phyloP scores from a whole-genome alignment of 2,329 filamentous ascomycete genomes.

The Chaetomium sp. region DNA sequence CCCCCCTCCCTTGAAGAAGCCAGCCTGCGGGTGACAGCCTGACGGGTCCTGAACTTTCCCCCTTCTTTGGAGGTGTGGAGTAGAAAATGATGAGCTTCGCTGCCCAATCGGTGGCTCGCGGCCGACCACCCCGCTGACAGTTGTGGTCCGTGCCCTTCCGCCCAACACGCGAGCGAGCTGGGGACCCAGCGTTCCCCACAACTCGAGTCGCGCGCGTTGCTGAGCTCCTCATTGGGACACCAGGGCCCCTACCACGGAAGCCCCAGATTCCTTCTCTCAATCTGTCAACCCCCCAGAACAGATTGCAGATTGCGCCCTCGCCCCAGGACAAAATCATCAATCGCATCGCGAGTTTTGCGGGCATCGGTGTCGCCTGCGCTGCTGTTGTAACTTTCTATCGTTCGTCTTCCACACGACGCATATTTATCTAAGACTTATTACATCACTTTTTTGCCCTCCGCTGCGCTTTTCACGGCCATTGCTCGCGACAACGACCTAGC shows the following conservation, averaged over 20 bases:
- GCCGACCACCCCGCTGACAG: neutral
- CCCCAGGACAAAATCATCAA: constrained; percentile 2
- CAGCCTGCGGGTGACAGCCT: constrained; percentile 14
- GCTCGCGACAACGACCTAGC: constrained; percentile 6
- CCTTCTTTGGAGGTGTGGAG: constrained; percentile 11
- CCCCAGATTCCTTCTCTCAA: constrained; percentile 19
- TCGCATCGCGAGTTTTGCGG: constrained; percentile 16
- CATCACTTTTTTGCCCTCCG: neutral
- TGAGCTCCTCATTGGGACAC: constrained; percentile 10
- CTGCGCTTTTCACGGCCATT: neutral
- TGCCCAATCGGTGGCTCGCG: constrained; percentile 6
- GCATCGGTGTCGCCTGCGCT: neutral
- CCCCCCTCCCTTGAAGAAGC: neutral
- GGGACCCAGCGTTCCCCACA: constrained; percentile 3
- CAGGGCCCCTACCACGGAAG: constrained; percentile 2
- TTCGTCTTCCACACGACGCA: neutral
- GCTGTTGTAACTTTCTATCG: neutral
- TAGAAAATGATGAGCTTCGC: neutral
- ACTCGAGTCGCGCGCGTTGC: constrained; percentile 15
- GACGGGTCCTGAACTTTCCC: constrained; percentile 13
- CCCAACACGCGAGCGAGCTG: constrained; percentile 11
- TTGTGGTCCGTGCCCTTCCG: constrained; percentile 15
- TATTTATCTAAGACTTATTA: neutral
- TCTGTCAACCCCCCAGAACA: constrained; percentile 19
- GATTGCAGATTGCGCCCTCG: constrained; percentile 19